Percentiles rank a stretch among this genome's conserved stretches.
Conservation (phyloP, 768 basidiomycete genomes). For the Dacryopinax primogenitus region DNA sequence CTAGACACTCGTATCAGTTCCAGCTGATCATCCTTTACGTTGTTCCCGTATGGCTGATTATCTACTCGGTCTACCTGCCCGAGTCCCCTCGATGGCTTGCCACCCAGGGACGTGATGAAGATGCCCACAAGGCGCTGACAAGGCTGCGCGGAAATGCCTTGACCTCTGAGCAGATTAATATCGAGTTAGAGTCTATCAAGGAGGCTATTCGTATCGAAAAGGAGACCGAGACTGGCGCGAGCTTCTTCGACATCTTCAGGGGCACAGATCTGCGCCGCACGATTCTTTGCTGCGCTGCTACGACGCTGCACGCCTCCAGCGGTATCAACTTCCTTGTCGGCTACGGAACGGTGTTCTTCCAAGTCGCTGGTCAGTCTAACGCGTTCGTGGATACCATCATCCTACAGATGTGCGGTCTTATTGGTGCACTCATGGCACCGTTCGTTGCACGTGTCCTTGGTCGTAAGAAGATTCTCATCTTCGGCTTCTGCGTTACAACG, state of each 20-base stretch:
- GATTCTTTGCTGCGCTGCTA: slow-evolving; percentile 13
- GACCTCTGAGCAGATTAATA: slow-evolving; percentile 12
- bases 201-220: slow-evolving; percentile 6
- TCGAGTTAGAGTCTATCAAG: slow-evolving; percentile 9
- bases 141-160: slow-evolving; percentile 13
- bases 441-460: slow-evolving; percentile 12
- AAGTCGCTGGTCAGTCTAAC: slow-evolving; percentile 14
- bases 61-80: neutral
- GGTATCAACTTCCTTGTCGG: slow-evolving; percentile 15
- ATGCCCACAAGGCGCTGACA: slow-evolving; percentile 8
- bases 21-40: slow-evolving; percentile 12
- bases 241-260: slow-evolving; percentile 13
- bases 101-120: slow-evolving; percentile 10
- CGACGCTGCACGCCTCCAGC: slow-evolving; percentile 16
- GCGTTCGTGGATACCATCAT: slow-evolving; percentile 18
- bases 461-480: slow-evolving; percentile 13
- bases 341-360: slow-evolving; percentile 18
- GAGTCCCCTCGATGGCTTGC: slow-evolving; percentile 17
- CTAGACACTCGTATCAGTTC: slow-evolving; percentile 7
- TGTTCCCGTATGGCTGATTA: slow-evolving; percentile 6
- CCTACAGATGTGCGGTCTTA: slow-evolving; percentile 14
- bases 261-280: slow-evolving; percentile 15
- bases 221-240: neutral
- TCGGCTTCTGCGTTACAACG: slow-evolving; percentile 10
- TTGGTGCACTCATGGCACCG: neutral